These are phyloP conservation scores for Vairimorpha necatrix DNA, from an alignment of 371 early-diverging fungal species.

Conservation along the genomic window DNA sequence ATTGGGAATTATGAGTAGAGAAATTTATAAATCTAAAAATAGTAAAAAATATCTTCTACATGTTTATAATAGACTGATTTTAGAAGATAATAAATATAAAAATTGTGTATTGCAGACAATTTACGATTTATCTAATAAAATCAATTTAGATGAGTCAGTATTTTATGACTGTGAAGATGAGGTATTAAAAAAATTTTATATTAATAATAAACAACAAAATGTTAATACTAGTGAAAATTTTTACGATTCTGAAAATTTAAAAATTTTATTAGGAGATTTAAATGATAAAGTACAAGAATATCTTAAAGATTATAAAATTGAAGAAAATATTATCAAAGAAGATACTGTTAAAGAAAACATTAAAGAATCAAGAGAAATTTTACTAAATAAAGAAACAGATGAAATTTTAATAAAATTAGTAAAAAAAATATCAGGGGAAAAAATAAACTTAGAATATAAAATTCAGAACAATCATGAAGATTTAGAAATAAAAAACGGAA, in stretches of 20 bases:
- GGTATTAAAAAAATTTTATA: background rate
- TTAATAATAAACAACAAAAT: background rate
- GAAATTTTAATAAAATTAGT: slow-evolving; percentile 39
- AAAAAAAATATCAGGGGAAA: slow-evolving; percentile 34
- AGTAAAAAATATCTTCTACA: slow-evolving; percentile 50
- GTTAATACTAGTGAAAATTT: background rate
- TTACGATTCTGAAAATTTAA: background rate
- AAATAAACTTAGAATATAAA: slow-evolving; percentile 28
- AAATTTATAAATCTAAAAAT: slow-evolving; percentile 34
- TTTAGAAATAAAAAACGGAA: slow-evolving; percentile 23
- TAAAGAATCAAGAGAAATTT: slow-evolving; percentile 50
- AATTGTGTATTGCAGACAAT: slow-evolving; percentile 47
- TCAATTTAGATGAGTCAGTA: background rate
- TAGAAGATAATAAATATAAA: slow-evolving; percentile 61
- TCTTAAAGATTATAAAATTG: background rate
- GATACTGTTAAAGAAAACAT: background rate
- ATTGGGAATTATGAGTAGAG: slow-evolving; percentile 53
- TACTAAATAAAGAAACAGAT: slow-evolving; percentile 24
- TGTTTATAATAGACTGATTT: slow-evolving; percentile 62
- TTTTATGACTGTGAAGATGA: background rate
- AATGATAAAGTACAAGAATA: slow-evolving; percentile 11
- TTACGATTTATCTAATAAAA: slow-evolving; percentile 22
- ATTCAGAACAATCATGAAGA: slow-evolving; percentile 38
- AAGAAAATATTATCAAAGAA: slow-evolving; percentile 33
- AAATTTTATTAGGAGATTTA: slow-evolving; percentile 3